phyloP scores from a whole-genome alignment of 257 asterid species.

The Solanum paucissectum region DNA sequence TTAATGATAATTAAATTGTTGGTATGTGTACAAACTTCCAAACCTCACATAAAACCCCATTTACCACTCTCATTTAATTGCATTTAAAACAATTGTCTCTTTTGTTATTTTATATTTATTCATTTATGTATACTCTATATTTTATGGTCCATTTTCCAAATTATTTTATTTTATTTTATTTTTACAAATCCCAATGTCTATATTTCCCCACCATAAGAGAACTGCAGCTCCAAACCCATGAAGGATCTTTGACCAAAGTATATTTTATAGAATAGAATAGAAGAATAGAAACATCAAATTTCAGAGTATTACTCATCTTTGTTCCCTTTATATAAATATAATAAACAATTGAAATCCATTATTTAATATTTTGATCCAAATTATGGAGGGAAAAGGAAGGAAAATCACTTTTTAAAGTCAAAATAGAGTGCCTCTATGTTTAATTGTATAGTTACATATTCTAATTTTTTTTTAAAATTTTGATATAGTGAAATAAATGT shows the following conservation, averaged over 20 bases:
- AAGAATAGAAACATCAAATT: background rate
- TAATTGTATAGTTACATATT: no score
- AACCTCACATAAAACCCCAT: conserved; percentile 9
- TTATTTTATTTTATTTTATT: background rate
- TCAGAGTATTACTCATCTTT: background rate
- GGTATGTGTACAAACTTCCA: background rate
- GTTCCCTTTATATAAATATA: background rate
- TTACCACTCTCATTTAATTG: conserved; percentile 15
- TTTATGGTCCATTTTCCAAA: background rate
- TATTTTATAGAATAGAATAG: background rate
- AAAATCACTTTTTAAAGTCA: background rate
- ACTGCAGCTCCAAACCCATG: background rate
- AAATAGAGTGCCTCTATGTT: background rate
- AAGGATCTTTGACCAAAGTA: conserved; percentile 20
- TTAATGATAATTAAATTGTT: background rate
- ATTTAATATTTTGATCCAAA: background rate
- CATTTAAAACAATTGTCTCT: conserved; percentile 29
- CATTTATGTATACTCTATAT: background rate
- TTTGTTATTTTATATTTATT: background rate
- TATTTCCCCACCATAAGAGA: conserved; percentile 14
- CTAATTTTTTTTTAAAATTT: no score
- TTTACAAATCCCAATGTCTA: conserved; percentile 32
- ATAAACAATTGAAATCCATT: background rate
- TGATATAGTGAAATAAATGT: no score
- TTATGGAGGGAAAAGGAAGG: background rate